Evolutionary conservation across 1,284 basidiomycete genomes (phyloP).

Genomic region (Vanrija pseudolonga): DNA sequence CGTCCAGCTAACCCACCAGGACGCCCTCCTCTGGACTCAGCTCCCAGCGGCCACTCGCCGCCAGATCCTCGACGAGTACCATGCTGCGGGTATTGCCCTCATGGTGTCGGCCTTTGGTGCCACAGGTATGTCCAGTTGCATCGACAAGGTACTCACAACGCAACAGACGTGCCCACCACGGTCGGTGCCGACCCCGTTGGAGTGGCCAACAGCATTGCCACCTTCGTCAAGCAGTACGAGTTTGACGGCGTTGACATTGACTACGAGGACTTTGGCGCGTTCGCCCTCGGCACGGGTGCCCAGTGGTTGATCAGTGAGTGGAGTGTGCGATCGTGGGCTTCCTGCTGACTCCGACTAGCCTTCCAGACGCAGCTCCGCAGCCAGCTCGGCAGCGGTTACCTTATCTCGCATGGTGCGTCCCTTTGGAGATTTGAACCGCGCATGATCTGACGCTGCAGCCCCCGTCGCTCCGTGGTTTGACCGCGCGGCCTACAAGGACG

Average conservation of each 20-base stretch:
- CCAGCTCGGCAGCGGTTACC: conserved; percentile 21
- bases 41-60: no score
- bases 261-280: conserved; percentile 33
- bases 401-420: conserved; percentile 25
- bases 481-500: conserved; percentile 6
- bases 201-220: conserved; percentile 26
- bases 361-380: conserved; percentile 24
- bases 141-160: background rate
- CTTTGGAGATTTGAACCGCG: no score
- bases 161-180: conserved; percentile 34
- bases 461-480: conserved; percentile 23
- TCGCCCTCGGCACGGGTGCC: conserved; percentile 5
- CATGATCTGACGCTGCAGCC: background rate
- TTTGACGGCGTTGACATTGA: conserved; percentile 51
- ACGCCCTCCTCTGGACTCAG: conserved; percentile 5
- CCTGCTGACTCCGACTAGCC: background rate
- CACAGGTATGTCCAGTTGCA: conserved; percentile 25
- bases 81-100: conserved; percentile 41
- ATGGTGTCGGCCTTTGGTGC: conserved; percentile 42
- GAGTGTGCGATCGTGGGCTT: no score
- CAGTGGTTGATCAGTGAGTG: conserved; percentile 27
- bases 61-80: conserved; percentile 33
- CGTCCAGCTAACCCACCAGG: background rate
- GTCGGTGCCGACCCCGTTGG: conserved; percentile 26
- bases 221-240: conserved; percentile 36